Base-by-base conservation (phyloP, 805 yeast species). In the Wickerhamiella dianesei region DNA sequence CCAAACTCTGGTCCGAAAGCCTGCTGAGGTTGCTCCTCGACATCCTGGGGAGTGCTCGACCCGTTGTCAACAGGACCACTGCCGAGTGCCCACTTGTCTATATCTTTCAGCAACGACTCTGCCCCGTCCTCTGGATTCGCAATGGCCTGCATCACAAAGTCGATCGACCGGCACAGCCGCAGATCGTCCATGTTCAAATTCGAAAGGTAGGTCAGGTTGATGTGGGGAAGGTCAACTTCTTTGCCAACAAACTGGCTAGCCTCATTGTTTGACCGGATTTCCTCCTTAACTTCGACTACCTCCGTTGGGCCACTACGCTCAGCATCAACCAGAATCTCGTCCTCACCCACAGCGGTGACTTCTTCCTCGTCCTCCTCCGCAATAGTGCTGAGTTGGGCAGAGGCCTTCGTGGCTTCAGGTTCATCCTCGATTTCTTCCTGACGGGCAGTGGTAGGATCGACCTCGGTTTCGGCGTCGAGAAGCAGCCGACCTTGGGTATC, bases 401-500 rank as follows among this genome's bases (percentile, higher is more conserved):
- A 6, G 5, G 37, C 25, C 21, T 21, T 13, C 44, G 25, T 6
- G 35, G 39, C 6, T 18, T 43, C 21, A 22, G 35, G 19, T 36
- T 36, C 39, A 36, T 14, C 39, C 14, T 14, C 39, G 14, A n/a
- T 6, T 8, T 36, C 19, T 6, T 14, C 16, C 8, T 6, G 8
- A n/a, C 19, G 39, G 19, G 21, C 25, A 39, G 41, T n/a, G 21
- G n/a, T n/a, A 5, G 41, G 21, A 6, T 29, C 16, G 12, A 21
- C 47, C 20, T 64, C 65, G 56, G 69, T 75, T 51, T 85, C 70
- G 51, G 85, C 88, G 48, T 75, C 70, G 41, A 84, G 75, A 6
- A 79, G 73, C 25, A 75, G 71, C 77, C 92, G 76, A 49, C 84
- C 78, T 43, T 66, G 62, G 47, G 66, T 69, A 64, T 64, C 66